phyloP scores from a whole-genome alignment of 768 basidiomycete genomes.

The Multifurca ochricompacta region DNA sequence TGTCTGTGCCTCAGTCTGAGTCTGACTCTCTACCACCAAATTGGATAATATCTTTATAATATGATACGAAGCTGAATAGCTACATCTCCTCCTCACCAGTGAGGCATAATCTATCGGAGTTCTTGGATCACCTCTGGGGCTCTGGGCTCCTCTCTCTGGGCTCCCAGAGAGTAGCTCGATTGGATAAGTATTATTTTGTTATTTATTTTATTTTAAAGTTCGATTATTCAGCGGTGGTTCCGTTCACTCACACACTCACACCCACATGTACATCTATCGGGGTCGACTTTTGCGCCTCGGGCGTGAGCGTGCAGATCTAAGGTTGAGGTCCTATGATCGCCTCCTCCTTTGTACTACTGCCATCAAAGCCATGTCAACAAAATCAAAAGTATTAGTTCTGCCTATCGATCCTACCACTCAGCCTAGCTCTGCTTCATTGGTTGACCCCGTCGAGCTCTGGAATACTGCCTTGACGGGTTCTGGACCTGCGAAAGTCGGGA shows the following conservation, averaged over 20 bases:
- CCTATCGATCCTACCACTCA: conserved; percentile 44
- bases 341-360: neutral
- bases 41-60: too few relatives aligned
- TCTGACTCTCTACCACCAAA: neutral
- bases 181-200: too few relatives aligned
- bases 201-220: too few relatives aligned
- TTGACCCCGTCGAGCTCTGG: conserved; percentile 49
- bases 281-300: conserved; percentile 3
- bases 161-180: too few relatives aligned
- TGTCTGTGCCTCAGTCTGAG: too few relatives aligned
- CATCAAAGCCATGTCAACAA: conserved; percentile 36
- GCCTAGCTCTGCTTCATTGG: conserved; percentile 27
- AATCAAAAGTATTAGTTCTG: conserved; percentile 49
- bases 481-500: conserved; percentile 47
- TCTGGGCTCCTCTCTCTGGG: too few relatives aligned
- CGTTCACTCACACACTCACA: too few relatives aligned
- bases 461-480: conserved; percentile 35
- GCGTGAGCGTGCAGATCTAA: neutral
- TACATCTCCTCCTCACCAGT: too few relatives aligned
- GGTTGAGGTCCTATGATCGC: conserved; percentile 22
- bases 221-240: too few relatives aligned
- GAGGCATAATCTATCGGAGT: too few relatives aligned
- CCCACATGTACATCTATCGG: too few relatives aligned
- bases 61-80: neutral
- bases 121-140: too few relatives aligned